Evolutionary conservation across 768 basidiomycete species (phyloP), one percentile per base, ranked within the genome.

Genomic region (Leccinum barrowsii): DNA sequence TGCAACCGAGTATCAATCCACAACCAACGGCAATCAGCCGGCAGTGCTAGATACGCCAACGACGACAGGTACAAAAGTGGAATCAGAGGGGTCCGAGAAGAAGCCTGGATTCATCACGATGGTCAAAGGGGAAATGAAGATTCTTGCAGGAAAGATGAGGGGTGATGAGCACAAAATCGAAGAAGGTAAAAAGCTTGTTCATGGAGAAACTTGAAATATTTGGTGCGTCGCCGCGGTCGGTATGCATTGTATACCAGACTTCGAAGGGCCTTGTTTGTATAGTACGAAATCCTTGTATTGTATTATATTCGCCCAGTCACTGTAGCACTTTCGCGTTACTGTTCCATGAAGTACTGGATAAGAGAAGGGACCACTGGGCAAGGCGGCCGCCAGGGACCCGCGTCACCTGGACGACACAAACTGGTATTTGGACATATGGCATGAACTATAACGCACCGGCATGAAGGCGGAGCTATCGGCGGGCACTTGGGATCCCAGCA

Each of bases 111-210:
- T 74, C 40, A 53, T 75, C 52, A 59, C 65, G 11, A 62, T 69
- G 63, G 59, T 74, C 0, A 74, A 67, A 53, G 73, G 74, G 1
- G 73, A 74, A 59, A 74, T 71, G 57, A 74, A 69, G 57, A 60
- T 74, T 22, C 50, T 74, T 5, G 67, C 66, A 17, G 73, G 73
- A 24, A 69, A 67, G 49, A 52, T 74, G 58, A 67, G 67, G 2
- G 55, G 72, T 10, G 66, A 75, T 10, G 67, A 65, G 2, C 60
- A 58, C 7, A 69, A 72, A 42, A 61, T 74, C 4, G 69, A 68
- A 34, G 63, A 67, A 50, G 73, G 74, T 4, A 69, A 58, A 53
- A 62, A 54, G 52, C 56, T 73, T 7, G 24, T 74, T 15, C 72
- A 72, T 6, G 67, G 63, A 13, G 59, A 62, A 26, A 49, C 48